Conservation (phyloP, 257 asterid genomes). For the Solanum sitiens region DNA sequence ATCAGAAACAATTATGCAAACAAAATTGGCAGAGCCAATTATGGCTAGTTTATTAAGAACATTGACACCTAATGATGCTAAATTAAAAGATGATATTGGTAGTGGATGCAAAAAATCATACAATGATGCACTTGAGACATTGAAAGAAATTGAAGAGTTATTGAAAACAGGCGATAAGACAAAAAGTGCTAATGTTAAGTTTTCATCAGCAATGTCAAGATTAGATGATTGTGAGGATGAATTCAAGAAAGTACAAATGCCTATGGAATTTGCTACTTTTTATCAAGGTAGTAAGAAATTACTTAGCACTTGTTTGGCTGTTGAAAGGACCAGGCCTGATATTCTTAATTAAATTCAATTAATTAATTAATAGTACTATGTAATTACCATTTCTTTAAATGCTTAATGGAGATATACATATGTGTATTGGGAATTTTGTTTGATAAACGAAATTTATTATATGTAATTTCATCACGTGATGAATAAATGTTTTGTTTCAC, state of each 20-base stretch:
- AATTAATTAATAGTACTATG: neutral
- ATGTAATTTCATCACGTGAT: neutral
- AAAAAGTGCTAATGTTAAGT: neutral
- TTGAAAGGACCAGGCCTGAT: slow-evolving; percentile 5
- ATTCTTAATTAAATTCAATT: neutral
- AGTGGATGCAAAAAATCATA: neutral
- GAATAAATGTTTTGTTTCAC: neutral
- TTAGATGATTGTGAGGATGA: neutral
- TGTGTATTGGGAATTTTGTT: neutral
- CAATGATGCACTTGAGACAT: neutral
- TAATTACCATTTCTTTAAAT: neutral
- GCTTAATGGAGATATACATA: neutral
- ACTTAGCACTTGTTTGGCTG: slow-evolving; percentile 4
- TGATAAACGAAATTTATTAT: neutral
- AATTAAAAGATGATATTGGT: neutral
- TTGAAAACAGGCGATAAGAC: neutral
- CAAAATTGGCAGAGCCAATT: neutral
- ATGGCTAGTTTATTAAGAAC: neutral
- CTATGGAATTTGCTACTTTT: neutral
- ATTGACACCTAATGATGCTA: neutral
- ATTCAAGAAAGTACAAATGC: neutral
- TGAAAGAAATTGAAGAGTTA: neutral
- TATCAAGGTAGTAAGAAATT: neutral
- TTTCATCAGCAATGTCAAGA: neutral
- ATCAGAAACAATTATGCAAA: neutral